Evolutionary conservation across 768 basidiomycete species (phyloP).

Genomic region (Harrya chromipes): DNA sequence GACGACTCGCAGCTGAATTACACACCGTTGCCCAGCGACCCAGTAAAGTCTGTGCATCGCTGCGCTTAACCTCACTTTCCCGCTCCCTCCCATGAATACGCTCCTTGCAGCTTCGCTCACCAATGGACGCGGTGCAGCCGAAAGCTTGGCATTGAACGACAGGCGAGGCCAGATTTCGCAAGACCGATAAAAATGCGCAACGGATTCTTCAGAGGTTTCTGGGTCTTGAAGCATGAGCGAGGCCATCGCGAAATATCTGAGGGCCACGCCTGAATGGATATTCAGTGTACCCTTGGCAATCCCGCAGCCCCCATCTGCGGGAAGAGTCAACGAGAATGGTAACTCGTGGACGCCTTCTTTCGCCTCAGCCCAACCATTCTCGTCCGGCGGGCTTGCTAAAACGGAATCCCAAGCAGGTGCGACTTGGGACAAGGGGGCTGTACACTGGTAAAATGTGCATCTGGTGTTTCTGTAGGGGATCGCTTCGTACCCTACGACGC

Average conservation of each 20-base stretch:
- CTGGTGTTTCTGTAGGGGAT: constrained; percentile 53
- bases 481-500: constrained; percentile 84
- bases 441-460: constrained; percentile 81
- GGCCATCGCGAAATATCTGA: constrained; percentile 82
- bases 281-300: constrained; percentile 56
- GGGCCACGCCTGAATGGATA: constrained; percentile 53
- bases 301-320: constrained; percentile 50
- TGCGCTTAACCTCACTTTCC: constrained; percentile 63
- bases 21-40: constrained; percentile 80
- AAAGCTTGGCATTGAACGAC: constrained; percentile 57
- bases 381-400: constrained; percentile 45
- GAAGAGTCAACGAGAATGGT: constrained; percentile 71
- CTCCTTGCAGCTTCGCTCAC: constrained; percentile 52
- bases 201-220: constrained; percentile 56
- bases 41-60: constrained; percentile 69
- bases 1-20: constrained; percentile 57
- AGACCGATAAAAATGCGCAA: constrained; percentile 87
- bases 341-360: constrained; percentile 65
- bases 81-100: constrained; percentile 60
- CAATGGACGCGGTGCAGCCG: constrained; percentile 57
- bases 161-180: constrained; percentile 79
- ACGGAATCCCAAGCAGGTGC: constrained; percentile 44
- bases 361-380: constrained; percentile 61
- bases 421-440: constrained; percentile 49
- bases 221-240: constrained; percentile 73